phyloP scores from a whole-genome alignment of 2,329 filamentous ascomycete genomes.

The Aspergillus caelatus region DNA sequence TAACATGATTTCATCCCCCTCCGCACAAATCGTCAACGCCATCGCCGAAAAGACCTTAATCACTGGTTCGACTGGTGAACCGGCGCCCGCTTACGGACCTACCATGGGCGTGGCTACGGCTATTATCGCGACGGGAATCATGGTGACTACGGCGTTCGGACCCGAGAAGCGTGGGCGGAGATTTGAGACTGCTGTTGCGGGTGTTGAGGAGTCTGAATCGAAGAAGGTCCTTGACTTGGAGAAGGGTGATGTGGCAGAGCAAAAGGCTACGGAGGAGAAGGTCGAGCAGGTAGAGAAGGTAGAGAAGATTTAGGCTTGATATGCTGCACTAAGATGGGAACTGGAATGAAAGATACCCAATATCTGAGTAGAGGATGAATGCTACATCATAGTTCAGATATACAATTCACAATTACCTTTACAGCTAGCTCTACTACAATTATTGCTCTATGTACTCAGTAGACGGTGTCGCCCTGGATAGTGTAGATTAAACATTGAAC shows the following conservation, averaged over 20 bases:
- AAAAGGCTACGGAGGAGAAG: constrained; percentile 27
- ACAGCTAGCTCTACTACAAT: too few species aligned
- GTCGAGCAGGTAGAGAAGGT: constrained; percentile 27
- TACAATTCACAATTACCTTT: too few species aligned
- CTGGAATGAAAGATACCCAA: background rate
- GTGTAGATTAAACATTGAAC: too few species aligned
- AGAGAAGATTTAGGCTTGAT: constrained; percentile 17
- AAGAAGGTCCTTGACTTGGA: constrained; percentile 27
- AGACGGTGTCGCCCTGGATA: too few species aligned
- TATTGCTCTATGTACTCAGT: too few species aligned
- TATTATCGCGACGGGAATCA: constrained; percentile 73
- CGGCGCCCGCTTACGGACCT: constrained; percentile 71
- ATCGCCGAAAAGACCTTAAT: constrained; percentile 67
- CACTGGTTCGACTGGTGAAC: constrained; percentile 55
- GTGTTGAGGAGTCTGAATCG: constrained; percentile 20
- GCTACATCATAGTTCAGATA: background rate
- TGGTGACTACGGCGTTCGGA: constrained; percentile 68
- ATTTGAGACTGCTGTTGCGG: constrained; percentile 65
- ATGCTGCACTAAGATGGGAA: background rate
- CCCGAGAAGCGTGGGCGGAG: constrained; percentile 73
- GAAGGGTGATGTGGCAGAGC: constrained; percentile 15
- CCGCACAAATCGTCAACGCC: constrained; percentile 76
- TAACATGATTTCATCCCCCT: constrained; percentile 63
- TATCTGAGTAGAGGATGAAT: background rate
- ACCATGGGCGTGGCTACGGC: constrained; percentile 76